phyloP scores from a whole-genome alignment of 164 flowering plant species.

The grape (Vitis vinifera) region DNA sequence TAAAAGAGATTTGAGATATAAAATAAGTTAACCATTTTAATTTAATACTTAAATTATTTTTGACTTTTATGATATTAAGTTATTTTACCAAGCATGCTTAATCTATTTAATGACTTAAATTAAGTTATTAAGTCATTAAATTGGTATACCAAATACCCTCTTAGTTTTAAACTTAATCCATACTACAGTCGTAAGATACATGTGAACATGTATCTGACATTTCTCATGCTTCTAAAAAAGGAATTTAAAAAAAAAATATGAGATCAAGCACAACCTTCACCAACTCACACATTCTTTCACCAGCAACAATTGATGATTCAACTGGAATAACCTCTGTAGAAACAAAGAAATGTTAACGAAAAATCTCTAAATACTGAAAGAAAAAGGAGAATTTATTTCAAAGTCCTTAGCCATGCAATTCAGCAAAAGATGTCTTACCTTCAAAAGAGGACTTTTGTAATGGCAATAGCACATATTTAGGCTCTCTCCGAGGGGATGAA shows the following conservation, averaged over 20 bases:
- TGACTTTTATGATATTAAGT: too few species aligned
- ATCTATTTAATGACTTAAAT: too few species aligned
- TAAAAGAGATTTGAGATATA: too few species aligned
- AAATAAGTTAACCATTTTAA: too few species aligned
- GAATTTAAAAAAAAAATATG: not conserved
- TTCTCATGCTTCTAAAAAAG: not conserved
- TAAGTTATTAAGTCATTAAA: too few species aligned
- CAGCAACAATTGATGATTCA: slow-evolving; percentile 75
- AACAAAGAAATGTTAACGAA: not conserved
- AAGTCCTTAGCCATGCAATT: not conserved
- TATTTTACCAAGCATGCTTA: too few species aligned
- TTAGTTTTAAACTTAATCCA: too few species aligned
- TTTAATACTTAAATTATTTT: too few species aligned
- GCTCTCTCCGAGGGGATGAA: slow-evolving; percentile 84
- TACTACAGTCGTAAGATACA: too few species aligned
- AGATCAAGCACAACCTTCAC: slow-evolving; percentile 65
- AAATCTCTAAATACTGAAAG: not conserved
- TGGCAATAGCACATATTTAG: slow-evolving; percentile 62
- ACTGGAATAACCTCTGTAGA: slow-evolving; percentile 31
- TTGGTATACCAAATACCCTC: too few species aligned
- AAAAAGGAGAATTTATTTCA: slow-evolving; percentile 1
- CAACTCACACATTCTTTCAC: slow-evolving; percentile 73
- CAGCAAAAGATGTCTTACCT: slow-evolving; percentile 34
- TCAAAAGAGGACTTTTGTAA: slow-evolving; percentile 32
- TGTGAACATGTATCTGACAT: not conserved